These are phyloP conservation scores for Mariannaea sp. DNA, from an alignment of 2,329 filamentous ascomycete species.

Conservation along the genomic window DNA sequence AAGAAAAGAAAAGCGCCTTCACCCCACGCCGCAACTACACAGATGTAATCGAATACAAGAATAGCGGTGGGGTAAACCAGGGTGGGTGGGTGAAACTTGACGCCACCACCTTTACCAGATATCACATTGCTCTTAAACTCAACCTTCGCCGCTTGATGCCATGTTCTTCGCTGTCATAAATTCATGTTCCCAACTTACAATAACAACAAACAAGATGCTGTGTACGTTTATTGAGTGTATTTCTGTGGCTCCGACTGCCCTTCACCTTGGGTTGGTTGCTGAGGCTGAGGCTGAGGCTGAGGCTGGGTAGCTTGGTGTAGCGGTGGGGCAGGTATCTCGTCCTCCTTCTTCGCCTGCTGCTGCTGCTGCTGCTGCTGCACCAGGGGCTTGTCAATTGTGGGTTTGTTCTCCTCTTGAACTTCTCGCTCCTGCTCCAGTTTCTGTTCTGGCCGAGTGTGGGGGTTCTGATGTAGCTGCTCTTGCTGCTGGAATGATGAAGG, in stretches of 20 bases:
- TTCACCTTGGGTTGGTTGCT: conserved; percentile 5
- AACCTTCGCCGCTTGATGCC: conserved; percentile 18
- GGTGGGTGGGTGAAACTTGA: background rate
- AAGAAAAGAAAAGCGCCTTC: conserved; percentile 14
- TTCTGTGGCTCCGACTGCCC: conserved; percentile 9
- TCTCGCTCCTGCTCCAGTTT: conserved; percentile 9
- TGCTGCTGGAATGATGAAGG: conserved; percentile 1
- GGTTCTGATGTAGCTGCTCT: conserved; percentile 5
- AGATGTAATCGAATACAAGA: conserved; percentile 32
- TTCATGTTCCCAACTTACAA: conserved; percentile 5
- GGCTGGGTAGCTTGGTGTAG: conserved; percentile 5
- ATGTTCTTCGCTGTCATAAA: conserved; percentile 16
- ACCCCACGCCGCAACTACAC: conserved; percentile 33
- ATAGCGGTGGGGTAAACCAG: conserved; percentile 14
- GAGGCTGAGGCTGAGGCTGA: conserved; percentile 10
- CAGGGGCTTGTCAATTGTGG: background rate
- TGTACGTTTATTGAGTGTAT: conserved; percentile 13
- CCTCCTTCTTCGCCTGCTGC: too few relatives aligned
- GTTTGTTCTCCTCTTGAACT: background rate
- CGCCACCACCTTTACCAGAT: background rate
- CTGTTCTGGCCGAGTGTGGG: conserved; percentile 6
- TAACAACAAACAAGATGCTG: conserved; percentile 5
- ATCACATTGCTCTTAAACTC: conserved; percentile 20
- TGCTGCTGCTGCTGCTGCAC: conserved; percentile 1
- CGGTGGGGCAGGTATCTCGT: conserved; percentile 9